Evolutionary conservation across 2,329 filamentous ascomycete species (phyloP), one percentile per base, ranked within the genome.

Genomic region (Scorias spongiosa): DNA sequence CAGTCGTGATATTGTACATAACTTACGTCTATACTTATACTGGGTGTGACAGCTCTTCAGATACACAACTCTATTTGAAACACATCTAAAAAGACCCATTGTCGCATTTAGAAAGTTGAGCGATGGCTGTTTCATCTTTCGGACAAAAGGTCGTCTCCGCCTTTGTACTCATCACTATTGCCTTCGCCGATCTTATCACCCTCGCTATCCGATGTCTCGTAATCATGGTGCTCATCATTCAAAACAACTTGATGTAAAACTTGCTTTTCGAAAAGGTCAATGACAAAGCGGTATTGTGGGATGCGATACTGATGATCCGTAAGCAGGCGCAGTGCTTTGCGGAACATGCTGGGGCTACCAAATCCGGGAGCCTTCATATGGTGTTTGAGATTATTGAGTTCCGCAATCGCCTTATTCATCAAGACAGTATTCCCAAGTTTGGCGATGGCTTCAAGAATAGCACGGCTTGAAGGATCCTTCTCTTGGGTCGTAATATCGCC

Each of bases 351-450:
- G 5, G 81, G 76, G 55, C 83, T 81, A 32, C 75, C 74, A 59
- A 98, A 95, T 0, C 80, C 79, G 1, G 78, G 70, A 0, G 79
- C 78, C 54, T 85, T 82, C 56, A 80, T 83, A 72, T 56, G 26
- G n/a, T 49, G 41, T 56, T 54, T 56, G 28, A 57, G 53, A 69
- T 60, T 63, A 47, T 77, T 78, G 44, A 98, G 72, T 61, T 96
- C 88, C 15, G 73, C 77, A 42, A 89, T 79, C 5, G 88, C 84
- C 59, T 83, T 82, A 61, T 93, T 93, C 57, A 87, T 88, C 41
- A 95, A 71, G 12, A 98, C 87, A 46, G 89, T 91, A 58, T 96
- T 95, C 45, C 88, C 86, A 46, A 98, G 72, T 55, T 95, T 88
- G 11, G 84, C 78, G 49, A 94, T 80, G 32, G 91, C 74, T 55